Evolutionary conservation across 148 eudicot species (phyloP), one percentile per base, ranked within the genome.

Genomic region (Rhododendron kiyosumense): DNA sequence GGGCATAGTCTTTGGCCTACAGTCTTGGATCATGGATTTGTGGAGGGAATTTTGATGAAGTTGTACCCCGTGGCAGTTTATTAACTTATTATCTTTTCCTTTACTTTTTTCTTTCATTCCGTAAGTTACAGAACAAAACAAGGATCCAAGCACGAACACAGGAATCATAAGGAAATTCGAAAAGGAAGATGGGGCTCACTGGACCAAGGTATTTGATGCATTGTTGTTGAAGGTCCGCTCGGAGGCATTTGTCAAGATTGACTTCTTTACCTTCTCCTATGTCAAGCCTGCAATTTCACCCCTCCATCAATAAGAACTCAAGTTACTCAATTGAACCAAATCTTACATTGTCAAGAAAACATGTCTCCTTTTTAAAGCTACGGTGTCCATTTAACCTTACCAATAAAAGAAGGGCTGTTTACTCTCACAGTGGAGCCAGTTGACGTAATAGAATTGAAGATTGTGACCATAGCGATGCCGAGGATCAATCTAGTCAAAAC

Each of bases 381-480:
- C 6, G 3, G 20, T 2, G 22, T 79, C 59, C 54, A 45, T 78
- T 45, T 43, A 36, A 30, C 3, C 51, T 57, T 82, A 96, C 99
- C 99, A 97, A 92, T 95, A 97, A 81, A 97, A 97, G 93, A 95
- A 97, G 30, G 99, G 99, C 76, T 97, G 98, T 52, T 88, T 83
- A 90, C 98, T 97, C 89, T 95, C 94, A 54, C 98, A 92, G 79
- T 88, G 51, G 85, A 95, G 92, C 99, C 98, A 95, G 41, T 92
- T 75, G 84, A 89, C 93, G 71, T 97, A 97, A 82, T 97, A 95
- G 78, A 94, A 51, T 84, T 97, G 98, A 87, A 97, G 90, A 88
- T 97, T 97, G 91, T 97, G 99, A 3, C 99, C 99, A 82, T 97
- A 97, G 15, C 98, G 94, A 88, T 95, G 98, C 30, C 99, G 96